phyloP scores from a whole-genome alignment of 306 rosid species.

The Cucurbita maxima region DNA sequence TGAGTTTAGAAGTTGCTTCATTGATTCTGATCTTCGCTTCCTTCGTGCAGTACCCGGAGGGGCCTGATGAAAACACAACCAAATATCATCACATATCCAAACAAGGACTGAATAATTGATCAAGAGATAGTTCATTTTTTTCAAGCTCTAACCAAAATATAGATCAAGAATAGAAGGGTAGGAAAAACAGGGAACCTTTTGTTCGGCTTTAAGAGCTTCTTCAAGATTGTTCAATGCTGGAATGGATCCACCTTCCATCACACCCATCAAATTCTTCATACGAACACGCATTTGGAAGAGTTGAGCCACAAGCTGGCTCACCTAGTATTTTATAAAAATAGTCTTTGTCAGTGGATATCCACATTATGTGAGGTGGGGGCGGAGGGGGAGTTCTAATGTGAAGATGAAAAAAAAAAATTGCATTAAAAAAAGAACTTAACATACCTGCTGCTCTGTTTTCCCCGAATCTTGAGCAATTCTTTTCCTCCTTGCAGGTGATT shows the following conservation, averaged over 20 bases:
- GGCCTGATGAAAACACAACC: conserved; percentile 29
- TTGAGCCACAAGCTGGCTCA: conserved; percentile 83
- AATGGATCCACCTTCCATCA: conserved; percentile 77
- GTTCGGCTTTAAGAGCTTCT: conserved; percentile 77
- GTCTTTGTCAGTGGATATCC: neutral
- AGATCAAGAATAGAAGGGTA: neutral
- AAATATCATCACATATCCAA: neutral
- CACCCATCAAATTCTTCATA: conserved; percentile 87
- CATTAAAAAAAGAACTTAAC: neutral
- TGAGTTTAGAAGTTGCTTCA: conserved; percentile 36
- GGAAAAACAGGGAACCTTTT: conserved; percentile 40
- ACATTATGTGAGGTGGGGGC: neutral
- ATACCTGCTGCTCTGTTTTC: conserved; percentile 92
- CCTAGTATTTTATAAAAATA: conserved; percentile 21
- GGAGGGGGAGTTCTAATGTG: neutral
- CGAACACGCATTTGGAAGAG: conserved; percentile 95
- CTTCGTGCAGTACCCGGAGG: conserved; percentile 89
- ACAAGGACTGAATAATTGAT: neutral
- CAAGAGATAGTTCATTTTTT: neutral
- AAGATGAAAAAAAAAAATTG: neutral
- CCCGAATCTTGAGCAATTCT: conserved; percentile 85
- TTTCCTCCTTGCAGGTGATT: conserved; percentile 78
- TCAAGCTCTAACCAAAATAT: neutral
- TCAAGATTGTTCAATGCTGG: conserved; percentile 77
- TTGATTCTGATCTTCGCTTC: conserved; percentile 46